A percentile compares a stretch with the other conserved stretches of the same genome.
Conservation (phyloP, 2,329 filamentous ascomycete species). For the Aspergillus piperis region DNA sequence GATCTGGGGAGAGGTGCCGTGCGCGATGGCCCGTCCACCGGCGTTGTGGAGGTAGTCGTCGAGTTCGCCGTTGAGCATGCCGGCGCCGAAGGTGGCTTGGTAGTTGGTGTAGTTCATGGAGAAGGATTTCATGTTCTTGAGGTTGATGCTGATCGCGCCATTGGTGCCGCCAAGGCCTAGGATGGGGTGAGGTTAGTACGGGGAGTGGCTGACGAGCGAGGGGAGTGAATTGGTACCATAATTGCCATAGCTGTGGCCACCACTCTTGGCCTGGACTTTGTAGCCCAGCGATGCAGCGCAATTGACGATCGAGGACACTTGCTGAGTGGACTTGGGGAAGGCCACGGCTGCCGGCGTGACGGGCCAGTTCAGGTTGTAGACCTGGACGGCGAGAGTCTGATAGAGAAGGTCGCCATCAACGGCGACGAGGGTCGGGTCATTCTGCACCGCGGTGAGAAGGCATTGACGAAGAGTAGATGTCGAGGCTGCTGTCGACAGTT, state of each 20-base stretch:
- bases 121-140: slow-evolving; percentile 35
- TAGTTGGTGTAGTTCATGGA: slow-evolving; percentile 33
- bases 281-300: slow-evolving; percentile 47
- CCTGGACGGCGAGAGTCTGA: slow-evolving; percentile 13
- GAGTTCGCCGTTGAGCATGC: slow-evolving; percentile 36
- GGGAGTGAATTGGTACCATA: slow-evolving; percentile 36
- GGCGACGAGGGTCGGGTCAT: slow-evolving; percentile 9
- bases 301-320: slow-evolving; percentile 50
- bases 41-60: slow-evolving; percentile 32
- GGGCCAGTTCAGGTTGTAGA: slow-evolving; percentile 31
- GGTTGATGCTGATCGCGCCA: slow-evolving; percentile 33
- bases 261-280: slow-evolving; percentile 54
- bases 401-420: slow-evolving; percentile 24
- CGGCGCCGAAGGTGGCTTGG: slow-evolving; percentile 38
- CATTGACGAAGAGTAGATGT: not conserved
- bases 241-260: slow-evolving; percentile 58
- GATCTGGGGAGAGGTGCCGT: slow-evolving; percentile 43
- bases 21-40: slow-evolving; percentile 38
- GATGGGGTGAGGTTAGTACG: not conserved
- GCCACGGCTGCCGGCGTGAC: slow-evolving; percentile 36
- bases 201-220: not conserved
- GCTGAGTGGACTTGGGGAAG: slow-evolving; percentile 36
- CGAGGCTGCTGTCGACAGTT: not conserved
- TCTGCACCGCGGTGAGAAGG: slow-evolving; percentile 3
- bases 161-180: slow-evolving; percentile 34